phyloP scores from a whole-genome alignment of 1,284 basidiomycete genomes.

The Crepidotus sp. region DNA sequence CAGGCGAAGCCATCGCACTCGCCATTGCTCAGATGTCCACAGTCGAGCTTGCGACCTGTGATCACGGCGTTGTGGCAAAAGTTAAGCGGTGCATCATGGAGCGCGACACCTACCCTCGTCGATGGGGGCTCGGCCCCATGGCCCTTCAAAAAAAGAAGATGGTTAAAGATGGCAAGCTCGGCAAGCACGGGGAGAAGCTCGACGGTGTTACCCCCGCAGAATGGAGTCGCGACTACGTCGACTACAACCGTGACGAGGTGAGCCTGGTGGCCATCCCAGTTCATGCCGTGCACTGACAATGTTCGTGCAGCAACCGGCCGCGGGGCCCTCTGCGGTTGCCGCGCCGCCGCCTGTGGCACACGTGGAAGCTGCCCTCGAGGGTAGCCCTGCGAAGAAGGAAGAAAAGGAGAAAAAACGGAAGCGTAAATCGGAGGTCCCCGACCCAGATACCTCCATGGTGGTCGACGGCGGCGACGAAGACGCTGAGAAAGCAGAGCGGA shows the following conservation, averaged over 20 bases:
- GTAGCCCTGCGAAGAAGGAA: slow-evolving; percentile 36
- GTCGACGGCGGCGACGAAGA: slow-evolving; percentile 30
- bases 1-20: slow-evolving; percentile 93
- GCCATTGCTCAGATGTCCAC: slow-evolving; percentile 99
- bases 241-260: slow-evolving; percentile 65
- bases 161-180: slow-evolving; percentile 92
- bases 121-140: slow-evolving; percentile 97
- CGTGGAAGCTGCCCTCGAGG: slow-evolving; percentile 24
- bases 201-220: slow-evolving; percentile 85
- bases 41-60: slow-evolving; percentile 95
- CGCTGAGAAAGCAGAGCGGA: slow-evolving; percentile 39
- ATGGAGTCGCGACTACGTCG: slow-evolving; percentile 91
- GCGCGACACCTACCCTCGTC: slow-evolving; percentile 94
- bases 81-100: slow-evolving; percentile 99
- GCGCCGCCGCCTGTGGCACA: slow-evolving; percentile 21
- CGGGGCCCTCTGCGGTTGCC: slow-evolving; percentile 34
- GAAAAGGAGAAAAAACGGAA: slow-evolving; percentile 71
- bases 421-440: slow-evolving; percentile 53
- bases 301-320: slow-evolving; percentile 32
- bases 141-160: slow-evolving; percentile 98
- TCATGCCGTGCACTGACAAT: slow-evolving; percentile 3
- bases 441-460: slow-evolving; percentile 36
- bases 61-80: slow-evolving; percentile 98
- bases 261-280: slow-evolving; percentile 8
- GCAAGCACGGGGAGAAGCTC: slow-evolving; percentile 91